Conservation (phyloP, 2,329 filamentous ascomycete species). For the Huntiella bhutanensis region DNA sequence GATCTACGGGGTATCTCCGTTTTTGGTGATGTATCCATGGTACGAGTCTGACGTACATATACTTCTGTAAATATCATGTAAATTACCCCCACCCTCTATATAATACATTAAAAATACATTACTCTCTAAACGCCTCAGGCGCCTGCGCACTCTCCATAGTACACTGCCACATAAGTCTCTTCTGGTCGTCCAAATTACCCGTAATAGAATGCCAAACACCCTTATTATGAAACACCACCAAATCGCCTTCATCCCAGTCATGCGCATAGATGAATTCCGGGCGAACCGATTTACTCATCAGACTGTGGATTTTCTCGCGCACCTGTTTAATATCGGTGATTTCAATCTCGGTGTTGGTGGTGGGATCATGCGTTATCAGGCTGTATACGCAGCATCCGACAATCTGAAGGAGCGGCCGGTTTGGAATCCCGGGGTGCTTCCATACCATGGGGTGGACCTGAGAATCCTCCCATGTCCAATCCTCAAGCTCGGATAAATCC, state of each 20-base stretch:
- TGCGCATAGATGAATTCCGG: conserved; percentile 18
- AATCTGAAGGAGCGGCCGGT: conserved; percentile 8
- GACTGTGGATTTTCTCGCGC: conserved; percentile 4
- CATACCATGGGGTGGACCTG: conserved; percentile 11
- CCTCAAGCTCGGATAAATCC: conserved; percentile 2
- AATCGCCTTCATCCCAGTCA: conserved; percentile 16
- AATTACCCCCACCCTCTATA: neutral
- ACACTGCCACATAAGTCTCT: conserved; percentile 18
- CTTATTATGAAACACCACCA: conserved; percentile 18
- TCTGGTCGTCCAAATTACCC: conserved; percentile 13
- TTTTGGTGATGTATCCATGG: too few species aligned
- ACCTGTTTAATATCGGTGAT: conserved; percentile 8
- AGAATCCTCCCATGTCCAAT: conserved; percentile 9
- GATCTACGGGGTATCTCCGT: too few species aligned
- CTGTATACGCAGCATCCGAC: conserved; percentile 10
- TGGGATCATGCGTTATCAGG: conserved; percentile 7
- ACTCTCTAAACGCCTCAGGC: conserved; percentile 3
- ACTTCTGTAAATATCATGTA: neutral
- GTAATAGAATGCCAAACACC: conserved; percentile 19
- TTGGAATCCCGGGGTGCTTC: conserved; percentile 6
- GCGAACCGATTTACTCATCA: conserved; percentile 13
- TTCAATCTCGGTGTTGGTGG: conserved; percentile 3
- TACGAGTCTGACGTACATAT: too few species aligned
- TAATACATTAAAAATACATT: neutral
- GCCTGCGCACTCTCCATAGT: conserved; percentile 14